These are phyloP conservation scores for Aspergillus sp. DNA, from an alignment of 2,329 filamentous ascomycete species.

Conservation along the genomic window DNA sequence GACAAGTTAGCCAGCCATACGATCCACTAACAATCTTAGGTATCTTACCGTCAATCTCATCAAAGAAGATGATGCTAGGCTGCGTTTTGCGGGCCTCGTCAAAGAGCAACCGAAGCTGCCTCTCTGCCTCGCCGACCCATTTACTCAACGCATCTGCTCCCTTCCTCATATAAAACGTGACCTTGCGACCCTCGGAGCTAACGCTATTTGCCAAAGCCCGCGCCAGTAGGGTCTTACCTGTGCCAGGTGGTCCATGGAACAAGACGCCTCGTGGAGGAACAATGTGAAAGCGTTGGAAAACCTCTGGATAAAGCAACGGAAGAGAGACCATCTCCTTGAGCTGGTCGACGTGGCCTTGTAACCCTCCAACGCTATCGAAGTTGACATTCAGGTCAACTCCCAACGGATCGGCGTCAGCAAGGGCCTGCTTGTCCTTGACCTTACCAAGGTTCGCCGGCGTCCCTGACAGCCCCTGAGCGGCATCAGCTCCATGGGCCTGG, in stretches of 20 bases:
- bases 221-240: slow-evolving; percentile 93
- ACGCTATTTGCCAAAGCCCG: slow-evolving; percentile 86
- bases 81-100: slow-evolving; percentile 93
- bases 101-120: slow-evolving; percentile 85
- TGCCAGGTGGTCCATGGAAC: slow-evolving; percentile 94
- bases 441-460: slow-evolving; percentile 80
- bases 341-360: slow-evolving; percentile 90
- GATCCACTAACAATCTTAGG: background rate
- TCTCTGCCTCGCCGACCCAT: slow-evolving; percentile 97
- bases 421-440: slow-evolving; percentile 80
- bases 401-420: slow-evolving; percentile 88
- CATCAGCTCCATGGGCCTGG: slow-evolving; percentile 50
- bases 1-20: background rate
- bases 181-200: slow-evolving; percentile 79
- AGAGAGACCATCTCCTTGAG: slow-evolving; percentile 98
- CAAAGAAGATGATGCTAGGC: slow-evolving; percentile 98
- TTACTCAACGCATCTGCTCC: slow-evolving; percentile 96
- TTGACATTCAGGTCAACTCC: slow-evolving; percentile 88
- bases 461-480: slow-evolving; percentile 46
- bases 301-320: slow-evolving; percentile 85
- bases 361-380: slow-evolving; percentile 86
- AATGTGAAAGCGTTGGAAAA: slow-evolving; percentile 84
- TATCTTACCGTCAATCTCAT: slow-evolving; percentile 77
- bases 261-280: slow-evolving; percentile 89
- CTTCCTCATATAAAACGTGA: slow-evolving; percentile 99